phyloP scores from a whole-genome alignment of 2,329 filamentous ascomycete species.

The Diaporthe citrichinensis region DNA sequence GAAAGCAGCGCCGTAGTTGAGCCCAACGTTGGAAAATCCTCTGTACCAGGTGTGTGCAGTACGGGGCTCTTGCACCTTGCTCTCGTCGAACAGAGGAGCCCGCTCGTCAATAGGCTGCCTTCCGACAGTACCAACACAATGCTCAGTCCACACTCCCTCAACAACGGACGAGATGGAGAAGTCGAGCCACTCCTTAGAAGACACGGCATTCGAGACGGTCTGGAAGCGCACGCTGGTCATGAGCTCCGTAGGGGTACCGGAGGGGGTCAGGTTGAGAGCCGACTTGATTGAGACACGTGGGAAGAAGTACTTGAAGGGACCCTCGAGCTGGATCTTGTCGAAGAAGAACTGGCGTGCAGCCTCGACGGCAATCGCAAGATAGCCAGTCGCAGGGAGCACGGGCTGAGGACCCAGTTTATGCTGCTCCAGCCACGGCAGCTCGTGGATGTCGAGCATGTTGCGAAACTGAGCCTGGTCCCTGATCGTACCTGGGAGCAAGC shows the following conservation, averaged over 20 bases:
- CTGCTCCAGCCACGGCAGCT: conserved; percentile 53
- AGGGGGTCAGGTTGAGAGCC: neutral
- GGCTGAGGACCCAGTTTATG: conserved; percentile 46
- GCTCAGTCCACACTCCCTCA: conserved; percentile 32
- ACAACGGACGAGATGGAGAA: conserved; percentile 43
- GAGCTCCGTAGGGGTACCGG: neutral
- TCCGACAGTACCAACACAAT: conserved; percentile 43
- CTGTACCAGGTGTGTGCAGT: conserved; percentile 3
- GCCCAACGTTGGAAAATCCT: neutral
- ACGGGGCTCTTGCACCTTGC: neutral
- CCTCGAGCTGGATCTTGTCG: neutral
- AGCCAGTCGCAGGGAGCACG: conserved; percentile 41
- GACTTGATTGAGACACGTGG: neutral
- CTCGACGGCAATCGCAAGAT: conserved; percentile 35
- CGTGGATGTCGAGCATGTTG: conserved; percentile 45
- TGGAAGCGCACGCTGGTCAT: conserved; percentile 13
- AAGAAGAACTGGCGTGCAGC: conserved; percentile 39
- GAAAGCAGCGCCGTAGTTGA: conserved; percentile 3
- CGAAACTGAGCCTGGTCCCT: conserved; percentile 51
- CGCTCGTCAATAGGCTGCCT: conserved; percentile 2
- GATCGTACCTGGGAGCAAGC: conserved; percentile 49
- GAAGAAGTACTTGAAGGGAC: neutral
- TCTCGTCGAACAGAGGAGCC: conserved; percentile 34
- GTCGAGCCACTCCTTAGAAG: conserved; percentile 39
- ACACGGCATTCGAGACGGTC: neutral